Base-by-base conservation (phyloP, 805 yeast genomes). In the Danielia reshetovae region DNA sequence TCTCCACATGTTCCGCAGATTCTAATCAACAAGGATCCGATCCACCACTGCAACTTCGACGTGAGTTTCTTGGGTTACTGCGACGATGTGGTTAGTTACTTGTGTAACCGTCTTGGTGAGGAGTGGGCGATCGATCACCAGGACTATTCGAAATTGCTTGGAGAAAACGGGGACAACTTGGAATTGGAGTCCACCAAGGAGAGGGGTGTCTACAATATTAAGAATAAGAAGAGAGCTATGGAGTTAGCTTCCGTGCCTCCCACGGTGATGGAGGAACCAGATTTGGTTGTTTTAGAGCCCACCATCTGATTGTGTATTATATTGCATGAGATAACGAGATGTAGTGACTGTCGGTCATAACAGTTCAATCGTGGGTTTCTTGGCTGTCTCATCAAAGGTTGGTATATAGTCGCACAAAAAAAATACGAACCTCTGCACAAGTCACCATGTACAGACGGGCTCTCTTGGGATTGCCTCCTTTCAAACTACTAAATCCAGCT, bases 1-100 rank as follows among this genome's bases (percentile, higher is more conserved):
- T 79, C 81, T 0, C 70, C 71, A n/a, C 57, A 73, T n/a, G 79
- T 85, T 2, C 96, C 96, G 0, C 95, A 87, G 58, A 69, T 89
- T 4, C 66, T 85, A 37, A 82, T 88, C 43, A 85, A 86, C 53
- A 78, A 74, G 50, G 93, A 86, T 49, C 79, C 85, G 1, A 79
- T 85, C 13, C 69, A 66, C 24, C 94, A 85, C 49, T 74, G 81
- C 29, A 85, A 81, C 48, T 88, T 88, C 57, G 96, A 88, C 55
- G 73, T 85, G 16, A 75, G 77, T 13, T 54, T 88, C 12, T 56
- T 87, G 16, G 96, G 96, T 1, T 75, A 72, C 44, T 85, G 96
- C 58, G 97, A 89, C 51, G 88, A 84, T 46, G 85, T 76, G 5
- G 87, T 85, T 5, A 74, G 81, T 18, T 76, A 76, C 54, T 62